Evolutionary conservation across 768 basidiomycete genomes (phyloP).

Genomic region (Tylopilus sp.): DNA sequence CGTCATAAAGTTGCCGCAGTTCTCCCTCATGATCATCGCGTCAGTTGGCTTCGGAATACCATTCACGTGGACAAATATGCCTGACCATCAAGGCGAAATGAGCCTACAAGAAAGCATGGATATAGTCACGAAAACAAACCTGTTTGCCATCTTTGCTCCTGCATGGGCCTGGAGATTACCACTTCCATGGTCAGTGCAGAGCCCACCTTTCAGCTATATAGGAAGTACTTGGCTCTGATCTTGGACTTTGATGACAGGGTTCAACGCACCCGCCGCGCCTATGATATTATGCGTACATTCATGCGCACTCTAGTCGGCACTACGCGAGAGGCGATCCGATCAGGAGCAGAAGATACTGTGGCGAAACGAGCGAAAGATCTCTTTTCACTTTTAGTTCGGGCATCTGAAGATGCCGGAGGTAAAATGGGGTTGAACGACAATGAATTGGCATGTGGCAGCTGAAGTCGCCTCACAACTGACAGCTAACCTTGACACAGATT

Average conservation of each 20-base stretch:
- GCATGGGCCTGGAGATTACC: conserved; percentile 24
- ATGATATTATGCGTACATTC: conserved; percentile 22
- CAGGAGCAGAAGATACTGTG: neutral
- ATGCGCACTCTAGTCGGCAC: conserved; percentile 15
- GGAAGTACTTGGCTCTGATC: neutral
- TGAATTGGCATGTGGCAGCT: conserved; percentile 14
- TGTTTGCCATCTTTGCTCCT: conserved; percentile 19
- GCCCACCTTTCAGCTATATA: neutral
- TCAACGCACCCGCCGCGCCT: conserved; percentile 15
- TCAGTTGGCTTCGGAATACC: conserved; percentile 25
- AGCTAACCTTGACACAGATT: conserved; percentile 33
- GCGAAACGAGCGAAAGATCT: conserved; percentile 13
- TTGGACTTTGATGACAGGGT: conserved; percentile 11
- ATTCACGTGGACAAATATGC: conserved; percentile 17
- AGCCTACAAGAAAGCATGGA: conserved; percentile 20
- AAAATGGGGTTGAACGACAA: conserved; percentile 13
- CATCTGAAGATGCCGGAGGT: conserved; percentile 20
- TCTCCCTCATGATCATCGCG: conserved; percentile 20
- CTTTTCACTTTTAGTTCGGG: conserved; percentile 19
- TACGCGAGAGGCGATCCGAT: conserved; percentile 11
- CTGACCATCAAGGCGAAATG: conserved; percentile 17
- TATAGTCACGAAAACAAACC: conserved; percentile 7
- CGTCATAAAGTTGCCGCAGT: conserved; percentile 7
- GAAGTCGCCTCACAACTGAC: neutral
- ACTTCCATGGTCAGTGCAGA: conserved; percentile 11